phyloP scores from a whole-genome alignment of 148 eudicot genomes.

The Chenopodium formosanum region DNA sequence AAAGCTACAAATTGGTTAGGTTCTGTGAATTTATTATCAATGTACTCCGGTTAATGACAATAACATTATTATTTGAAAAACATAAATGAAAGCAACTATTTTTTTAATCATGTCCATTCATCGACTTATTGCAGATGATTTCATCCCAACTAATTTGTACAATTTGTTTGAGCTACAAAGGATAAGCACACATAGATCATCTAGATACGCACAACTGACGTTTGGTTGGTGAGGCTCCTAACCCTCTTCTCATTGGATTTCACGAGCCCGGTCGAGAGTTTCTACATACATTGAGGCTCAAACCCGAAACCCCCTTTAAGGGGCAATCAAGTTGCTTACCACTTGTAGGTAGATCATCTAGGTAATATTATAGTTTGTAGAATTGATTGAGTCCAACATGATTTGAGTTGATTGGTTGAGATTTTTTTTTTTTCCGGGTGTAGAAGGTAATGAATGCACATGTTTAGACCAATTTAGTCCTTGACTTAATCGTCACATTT shows the following conservation, averaged over 20 bases:
- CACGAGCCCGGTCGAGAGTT: no score
- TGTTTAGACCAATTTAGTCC: no score
- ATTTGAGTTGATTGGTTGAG: not conserved
- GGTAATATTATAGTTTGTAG: not conserved
- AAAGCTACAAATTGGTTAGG: not conserved
- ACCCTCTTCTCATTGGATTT: no score
- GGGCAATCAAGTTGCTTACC: no score
- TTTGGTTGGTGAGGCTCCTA: no score
- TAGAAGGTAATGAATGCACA: no score
- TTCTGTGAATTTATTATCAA: not conserved
- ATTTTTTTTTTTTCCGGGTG: no score
- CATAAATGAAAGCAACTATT: constrained; percentile 6
- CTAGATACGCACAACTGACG: no score
- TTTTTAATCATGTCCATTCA: not conserved
- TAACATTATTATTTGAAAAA: not conserved
- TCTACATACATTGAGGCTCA: no score
- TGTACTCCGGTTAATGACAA: not conserved
- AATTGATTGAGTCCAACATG: not conserved
- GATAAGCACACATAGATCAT: not conserved
- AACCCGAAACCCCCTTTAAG: no score
- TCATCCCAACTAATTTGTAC: not conserved
- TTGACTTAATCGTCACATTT: no score
- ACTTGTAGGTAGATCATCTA: not conserved
- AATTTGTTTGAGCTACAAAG: not conserved
- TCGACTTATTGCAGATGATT: constrained; percentile 7